Base-by-base conservation (phyloP, 23 red algal genomes). In the Agarophyton chilense region DNA sequence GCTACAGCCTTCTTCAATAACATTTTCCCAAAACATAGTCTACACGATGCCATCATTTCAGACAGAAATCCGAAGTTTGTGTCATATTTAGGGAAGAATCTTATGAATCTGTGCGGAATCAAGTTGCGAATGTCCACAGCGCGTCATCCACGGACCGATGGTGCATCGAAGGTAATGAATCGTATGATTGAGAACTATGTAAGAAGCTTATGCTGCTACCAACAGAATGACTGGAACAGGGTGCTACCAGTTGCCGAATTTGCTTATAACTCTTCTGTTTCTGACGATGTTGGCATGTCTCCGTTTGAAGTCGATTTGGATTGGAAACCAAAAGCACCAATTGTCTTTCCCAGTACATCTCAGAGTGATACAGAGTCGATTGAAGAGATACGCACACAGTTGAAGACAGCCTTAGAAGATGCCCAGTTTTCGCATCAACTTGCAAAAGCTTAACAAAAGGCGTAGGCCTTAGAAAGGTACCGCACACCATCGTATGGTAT, bases 11-110 rank as follows among this genome's bases (percentile, higher is more conserved):
- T 83, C 55, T 66, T 83, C 36, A 0, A 54, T 4, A 17, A 43
- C 22, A 83, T 83, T 83, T n/a, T 83, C 66, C 43, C 79, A 3
- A 54, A 83, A 5, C 79, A 83, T 57, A 25, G 58, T 14, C 58
- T 83, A 3, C 53, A 54, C 16, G 79, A 83, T 67, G 5, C 55
- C 9, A 66, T 83, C 21, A 83, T 83, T 17, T 83, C 79, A 42
- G 79, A 83, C 22, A 5, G 56, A 10, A 55, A 63, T 47, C 60
- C 79, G 42, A 42, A 28, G 1, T 83, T 83, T 35, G 0, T 57
- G 9, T 83, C 79, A 12, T 1, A 34, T 0, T 70, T 83, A 26
- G 0, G 79, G 53, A 17, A 41, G 28, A 21, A 16, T 5, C 24
- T 82, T 21, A 82, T 82, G 51, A 4, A 17, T 41, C 29, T n/a